These are phyloP conservation scores for Saccharomycopsis olivae DNA, from an alignment of 805 yeast species.

Conservation along the genomic window DNA sequence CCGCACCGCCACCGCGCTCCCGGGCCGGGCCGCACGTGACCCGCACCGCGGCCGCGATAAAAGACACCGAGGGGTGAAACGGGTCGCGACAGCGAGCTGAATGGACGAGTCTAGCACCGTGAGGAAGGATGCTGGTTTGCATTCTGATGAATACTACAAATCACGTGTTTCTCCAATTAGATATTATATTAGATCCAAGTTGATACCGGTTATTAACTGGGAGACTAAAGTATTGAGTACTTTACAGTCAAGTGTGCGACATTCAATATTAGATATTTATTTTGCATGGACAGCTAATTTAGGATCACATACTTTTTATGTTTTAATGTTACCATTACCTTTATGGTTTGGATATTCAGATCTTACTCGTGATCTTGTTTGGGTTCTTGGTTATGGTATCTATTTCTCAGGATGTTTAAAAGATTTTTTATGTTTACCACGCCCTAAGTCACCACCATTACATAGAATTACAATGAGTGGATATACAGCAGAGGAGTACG, in stretches of 20 bases:
- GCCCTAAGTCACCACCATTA: conserved; percentile 88
- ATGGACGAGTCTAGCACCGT: too few relatives aligned
- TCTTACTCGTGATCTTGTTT: conserved; percentile 59
- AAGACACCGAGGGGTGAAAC: too few relatives aligned
- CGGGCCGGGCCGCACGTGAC: too few relatives aligned
- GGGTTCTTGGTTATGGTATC: conserved; percentile 47
- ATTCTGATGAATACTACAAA: conserved; percentile 55
- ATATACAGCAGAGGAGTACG: conserved; percentile 89
- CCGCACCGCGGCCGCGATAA: too few relatives aligned
- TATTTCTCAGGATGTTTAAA: conserved; percentile 65
- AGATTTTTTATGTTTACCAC: conserved; percentile 80
- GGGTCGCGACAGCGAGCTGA: too few relatives aligned
- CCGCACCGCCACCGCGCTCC: too few relatives aligned
- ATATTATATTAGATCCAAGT: conserved; percentile 38
- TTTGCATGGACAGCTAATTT: conserved; percentile 83
- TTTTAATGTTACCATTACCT: conserved; percentile 75
- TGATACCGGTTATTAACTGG: conserved; percentile 45
- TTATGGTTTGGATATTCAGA: conserved; percentile 64
- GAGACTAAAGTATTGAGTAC: conserved; percentile 54
- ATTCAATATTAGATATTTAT: conserved; percentile 50
- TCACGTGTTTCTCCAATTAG: conserved; percentile 44
- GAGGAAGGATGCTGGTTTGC: conserved; percentile 70
- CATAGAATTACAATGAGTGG: conserved; percentile 82
- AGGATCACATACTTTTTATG: conserved; percentile 92
- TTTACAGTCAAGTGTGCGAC: conserved; percentile 45